These are phyloP conservation scores for Kwoniella bestiolae DNA, from an alignment of 768 basidiomycete species.

Conservation along the genomic window DNA sequence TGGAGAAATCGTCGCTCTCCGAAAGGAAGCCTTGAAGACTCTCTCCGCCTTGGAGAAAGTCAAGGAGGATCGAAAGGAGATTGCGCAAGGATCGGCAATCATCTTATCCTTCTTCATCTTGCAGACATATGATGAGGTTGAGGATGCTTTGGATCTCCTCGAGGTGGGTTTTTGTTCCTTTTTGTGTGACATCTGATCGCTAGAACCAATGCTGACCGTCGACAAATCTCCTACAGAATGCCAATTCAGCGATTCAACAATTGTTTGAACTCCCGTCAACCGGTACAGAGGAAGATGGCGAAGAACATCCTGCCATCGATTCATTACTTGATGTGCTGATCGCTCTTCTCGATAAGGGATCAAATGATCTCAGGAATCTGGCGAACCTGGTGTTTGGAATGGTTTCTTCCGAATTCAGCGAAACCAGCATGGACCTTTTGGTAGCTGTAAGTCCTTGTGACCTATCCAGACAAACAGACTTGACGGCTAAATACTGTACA, in stretches of 20 bases:
- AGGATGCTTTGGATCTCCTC: slow-evolving; percentile 66
- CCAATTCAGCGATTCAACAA: slow-evolving; percentile 44
- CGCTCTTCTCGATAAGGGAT: slow-evolving; percentile 81
- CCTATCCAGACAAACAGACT: not conserved
- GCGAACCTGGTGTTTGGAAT: slow-evolving; percentile 80
- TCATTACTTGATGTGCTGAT: slow-evolving; percentile 87
- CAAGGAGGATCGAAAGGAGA: slow-evolving; percentile 61
- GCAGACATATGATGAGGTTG: slow-evolving; percentile 71
- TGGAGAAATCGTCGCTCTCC: slow-evolving; percentile 63
- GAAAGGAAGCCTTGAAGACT: slow-evolving; percentile 60
- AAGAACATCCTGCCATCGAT: slow-evolving; percentile 71
- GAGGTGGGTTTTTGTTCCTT: slow-evolving; percentile 62
- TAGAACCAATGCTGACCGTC: not conserved
- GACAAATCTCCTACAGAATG: slow-evolving; percentile 33
- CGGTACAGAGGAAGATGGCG: slow-evolving; percentile 53
- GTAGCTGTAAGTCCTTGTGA: slow-evolving; percentile 70
- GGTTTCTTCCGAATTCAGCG: slow-evolving; percentile 69
- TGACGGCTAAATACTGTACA: slow-evolving; percentile 7
- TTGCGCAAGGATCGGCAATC: slow-evolving; percentile 71
- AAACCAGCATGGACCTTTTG: slow-evolving; percentile 77
- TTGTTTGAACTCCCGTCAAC: slow-evolving; percentile 52
- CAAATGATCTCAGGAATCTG: slow-evolving; percentile 75
- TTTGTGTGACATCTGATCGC: not conserved
- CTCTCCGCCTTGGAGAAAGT: slow-evolving; percentile 52
- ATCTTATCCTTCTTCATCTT: slow-evolving; percentile 73